Evolutionary conservation across 2,329 filamentous ascomycete genomes (phyloP).

Genomic region (Dactylellina drechsleri): DNA sequence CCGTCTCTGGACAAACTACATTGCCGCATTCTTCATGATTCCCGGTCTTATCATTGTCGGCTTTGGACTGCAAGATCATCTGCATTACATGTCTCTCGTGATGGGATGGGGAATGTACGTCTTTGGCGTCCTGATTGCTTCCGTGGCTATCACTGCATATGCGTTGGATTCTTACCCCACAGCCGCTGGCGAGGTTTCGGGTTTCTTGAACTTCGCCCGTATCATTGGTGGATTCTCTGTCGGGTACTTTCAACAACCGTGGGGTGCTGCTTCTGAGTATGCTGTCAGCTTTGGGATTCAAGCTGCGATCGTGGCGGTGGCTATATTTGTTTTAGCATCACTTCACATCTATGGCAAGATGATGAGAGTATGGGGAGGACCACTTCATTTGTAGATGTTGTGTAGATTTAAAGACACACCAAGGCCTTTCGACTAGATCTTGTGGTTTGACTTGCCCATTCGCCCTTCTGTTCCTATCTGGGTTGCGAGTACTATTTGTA

Average conservation of each 20-base stretch:
- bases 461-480: constrained; percentile 19
- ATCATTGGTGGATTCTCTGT: constrained; percentile 57
- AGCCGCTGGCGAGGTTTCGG: constrained; percentile 54
- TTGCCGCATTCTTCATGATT: constrained; percentile 55
- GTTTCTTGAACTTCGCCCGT: constrained; percentile 59
- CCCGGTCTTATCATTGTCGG: constrained; percentile 57
- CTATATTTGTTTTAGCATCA: constrained; percentile 57
- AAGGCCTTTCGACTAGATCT: background rate
- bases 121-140: constrained; percentile 56
- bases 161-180: constrained; percentile 56
- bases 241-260: constrained; percentile 57
- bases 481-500: constrained; percentile 29
- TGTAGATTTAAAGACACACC: background rate
- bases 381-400: constrained; percentile 39
- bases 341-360: constrained; percentile 57
- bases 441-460: constrained; percentile 11
- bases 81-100: constrained; percentile 52
- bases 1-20: constrained; percentile 54
- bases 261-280: constrained; percentile 55
- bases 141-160: constrained; percentile 55
- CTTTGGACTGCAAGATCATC: constrained; percentile 51
- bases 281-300: constrained; percentile 57
- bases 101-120: constrained; percentile 58
- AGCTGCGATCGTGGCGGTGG: constrained; percentile 54
- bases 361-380: constrained; percentile 54